Base-by-base conservation (phyloP, 2,329 filamentous ascomycete genomes). In the Diaporthe helianthi region DNA sequence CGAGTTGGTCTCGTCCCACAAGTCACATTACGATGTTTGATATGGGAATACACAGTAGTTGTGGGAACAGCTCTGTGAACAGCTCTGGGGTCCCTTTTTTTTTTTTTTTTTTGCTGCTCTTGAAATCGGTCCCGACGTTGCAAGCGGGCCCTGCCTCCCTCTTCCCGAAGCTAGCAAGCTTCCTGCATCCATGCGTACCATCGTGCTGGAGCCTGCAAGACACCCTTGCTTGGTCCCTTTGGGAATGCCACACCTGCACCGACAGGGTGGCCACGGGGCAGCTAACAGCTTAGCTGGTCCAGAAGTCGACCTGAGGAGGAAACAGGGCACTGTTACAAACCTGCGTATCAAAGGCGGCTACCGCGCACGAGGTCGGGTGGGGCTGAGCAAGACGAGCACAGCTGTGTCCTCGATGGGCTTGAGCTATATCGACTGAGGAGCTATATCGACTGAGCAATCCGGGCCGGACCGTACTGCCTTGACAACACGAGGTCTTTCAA, bases 211-310 rank as follows among this genome's bases (percentile, higher is more conserved):
- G 29, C 46, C 63, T 67, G 65, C 65, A 31, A 63, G 47, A 47
- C 49, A 71, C 70, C 70, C 70, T 71, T 69, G 70, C 64, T 47
- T 33, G 24, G 38, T 66, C 54, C 52, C 49, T 41, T 47, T 47
- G 38, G 29, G 67, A 71, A 71, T 71, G 67, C 54, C 70, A 71
- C 64, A 67, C 67, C 67, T 53, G 64, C 68, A 66, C 36, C n/a
- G 44, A 49, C 49, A 31, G 49, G 44, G 47, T 26, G 64, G 46
- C 49, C 33, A 33, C 41, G 24, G 44, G 44, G 33, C 58, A 33
- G 41, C 44, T 38, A 51, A 29, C 31, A 38, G 13, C 44, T 22
- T n/a, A 29, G 24, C 26, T n/a, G 54, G 36, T 26, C 49, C 8
- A 19, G 29, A 46, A 67, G 58, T 46, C 51, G 51, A 58, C 26